Conservation (phyloP, 1,284 basidiomycete genomes). For the Pholiota adiposa region DNA sequence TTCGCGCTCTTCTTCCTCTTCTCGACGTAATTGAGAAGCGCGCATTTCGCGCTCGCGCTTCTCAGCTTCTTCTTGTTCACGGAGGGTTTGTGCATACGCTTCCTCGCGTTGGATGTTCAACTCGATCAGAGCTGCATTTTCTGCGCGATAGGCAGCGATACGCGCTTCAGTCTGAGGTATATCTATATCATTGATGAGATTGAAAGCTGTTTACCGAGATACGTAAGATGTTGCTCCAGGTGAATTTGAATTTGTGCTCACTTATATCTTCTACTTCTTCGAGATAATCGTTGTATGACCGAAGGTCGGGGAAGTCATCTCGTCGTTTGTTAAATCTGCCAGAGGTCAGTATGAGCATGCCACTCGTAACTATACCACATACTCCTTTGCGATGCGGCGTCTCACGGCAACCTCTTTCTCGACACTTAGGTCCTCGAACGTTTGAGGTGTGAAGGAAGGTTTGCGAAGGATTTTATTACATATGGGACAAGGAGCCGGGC, state of each 20-base stretch:
- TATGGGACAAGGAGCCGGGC: slow-evolving; percentile 95
- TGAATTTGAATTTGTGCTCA: too few relatives aligned
- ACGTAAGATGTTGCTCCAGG: slow-evolving; percentile 5
- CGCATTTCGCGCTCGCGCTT: slow-evolving; percentile 73
- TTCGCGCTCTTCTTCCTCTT: slow-evolving; percentile 76
- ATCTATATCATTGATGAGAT: slow-evolving; percentile 92
- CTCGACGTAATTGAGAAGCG: slow-evolving; percentile 67
- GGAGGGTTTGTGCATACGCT: slow-evolving; percentile 67
- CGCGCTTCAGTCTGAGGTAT: slow-evolving; percentile 84
- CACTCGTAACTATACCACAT: slow-evolving; percentile 3
- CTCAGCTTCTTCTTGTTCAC: slow-evolving; percentile 78
- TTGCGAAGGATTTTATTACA: slow-evolving; percentile 92
- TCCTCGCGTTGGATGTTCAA: slow-evolving; percentile 80
- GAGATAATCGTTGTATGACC: slow-evolving; percentile 94
- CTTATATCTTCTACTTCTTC: slow-evolving; percentile 97
- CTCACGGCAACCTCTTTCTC: slow-evolving; percentile 96
- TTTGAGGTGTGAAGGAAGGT: slow-evolving; percentile 93
- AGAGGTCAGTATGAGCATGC: background rate
- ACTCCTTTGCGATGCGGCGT: slow-evolving; percentile 87
- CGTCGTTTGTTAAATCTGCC: slow-evolving; percentile 91
- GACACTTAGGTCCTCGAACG: slow-evolving; percentile 95
- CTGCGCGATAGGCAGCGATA: slow-evolving; percentile 78
- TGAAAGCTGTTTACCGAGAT: slow-evolving; percentile 76
- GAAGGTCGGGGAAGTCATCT: slow-evolving; percentile 86
- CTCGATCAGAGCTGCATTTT: slow-evolving; percentile 83